A percentile compares a stretch with the other conserved stretches of the same genome.
These are phyloP conservation scores for Dendrobium chrysotoxum DNA, from an alignment of 106 monocot species.

Conservation along the genomic window DNA sequence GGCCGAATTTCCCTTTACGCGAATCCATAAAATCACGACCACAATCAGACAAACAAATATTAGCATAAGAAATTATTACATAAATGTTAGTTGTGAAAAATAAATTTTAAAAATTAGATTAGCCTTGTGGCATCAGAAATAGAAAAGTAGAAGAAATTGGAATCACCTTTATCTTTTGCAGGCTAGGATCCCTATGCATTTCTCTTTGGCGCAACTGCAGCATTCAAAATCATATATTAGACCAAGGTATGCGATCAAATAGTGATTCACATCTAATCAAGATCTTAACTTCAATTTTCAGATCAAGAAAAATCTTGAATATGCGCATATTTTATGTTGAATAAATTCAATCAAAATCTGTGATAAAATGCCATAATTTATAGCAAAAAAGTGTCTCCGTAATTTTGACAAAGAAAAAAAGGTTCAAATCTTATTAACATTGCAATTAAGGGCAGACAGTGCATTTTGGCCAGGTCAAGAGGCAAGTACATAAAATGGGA, in stretches of 20 bases:
- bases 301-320: not conserved
- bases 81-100: not conserved
- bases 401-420: not conserved
- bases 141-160: slow-evolving; percentile 1
- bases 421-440: not conserved
- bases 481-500: not conserved
- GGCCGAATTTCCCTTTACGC: not conserved
- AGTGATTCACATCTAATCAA: not conserved
- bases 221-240: slow-evolving; percentile 9
- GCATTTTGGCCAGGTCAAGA: not conserved
- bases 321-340: not conserved
- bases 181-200: slow-evolving; percentile 40
- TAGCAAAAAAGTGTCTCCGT: not conserved
- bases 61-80: not conserved
- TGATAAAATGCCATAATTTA: not conserved
- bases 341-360: not conserved
- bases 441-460: not conserved
- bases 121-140: not conserved
- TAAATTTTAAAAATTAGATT: not conserved
- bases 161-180: slow-evolving; percentile 49
- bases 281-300: not conserved
- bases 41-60: not conserved
- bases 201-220: slow-evolving; percentile 58
- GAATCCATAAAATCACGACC: not conserved
- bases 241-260: slow-evolving; percentile 1